Evolutionary conservation across 495 filamentous ascomycete genomes (phyloP), one percentile per base, ranked within the genome.

Genomic region (Penicillium angulare): DNA sequence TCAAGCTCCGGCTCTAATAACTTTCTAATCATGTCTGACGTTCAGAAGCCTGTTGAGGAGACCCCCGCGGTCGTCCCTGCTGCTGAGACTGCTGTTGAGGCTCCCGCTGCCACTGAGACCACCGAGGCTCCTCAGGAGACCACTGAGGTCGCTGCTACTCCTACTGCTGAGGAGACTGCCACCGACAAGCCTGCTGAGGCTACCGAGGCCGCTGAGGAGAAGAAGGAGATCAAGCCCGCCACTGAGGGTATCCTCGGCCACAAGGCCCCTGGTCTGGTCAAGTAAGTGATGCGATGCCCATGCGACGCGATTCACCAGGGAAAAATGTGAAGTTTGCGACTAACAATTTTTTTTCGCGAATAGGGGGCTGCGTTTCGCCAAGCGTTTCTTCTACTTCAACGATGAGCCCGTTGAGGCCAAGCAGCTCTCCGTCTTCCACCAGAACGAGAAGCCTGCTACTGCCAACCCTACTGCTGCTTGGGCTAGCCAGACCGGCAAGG

Each of bases 341-440:
- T 61, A 48, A 67, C 58, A 36, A 41, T 24, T 21, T 49, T 50
- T 17, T 31, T 18, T 36, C 49, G 40, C 45, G 7, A 20, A 50
- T 52, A 88, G 85, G 77, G 70, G 75, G 48, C 70, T 87, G 55
- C 75, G 81, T 55, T 86, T 83, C 69, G 74, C 82, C 43, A 90
- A 89, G 80, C 83, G 85, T 58, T 86, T 88, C 79, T 96, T 98
- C 80, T 97, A 90, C 86, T 90, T 98, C 76, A 86, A 85, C 66
- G 80, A 87, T 33, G 89, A 95, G 49, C 69, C 92, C 35, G 76
- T 92, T 41, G 81, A 91, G 62, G 71, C 82, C 52, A 87, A 93
- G 71, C 75, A 87, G 63, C 77, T 95, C 31, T 62, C 75, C 53
- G 71, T 71, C 53, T 97, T 88, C 76, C 80, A 95, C 62, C 85